A percentile compares a stretch with the other conserved stretches of the same genome.
Evolutionary conservation across 1,139 yeast genomes (phyloP).

Genomic region (Kodamaea derodonti): DNA sequence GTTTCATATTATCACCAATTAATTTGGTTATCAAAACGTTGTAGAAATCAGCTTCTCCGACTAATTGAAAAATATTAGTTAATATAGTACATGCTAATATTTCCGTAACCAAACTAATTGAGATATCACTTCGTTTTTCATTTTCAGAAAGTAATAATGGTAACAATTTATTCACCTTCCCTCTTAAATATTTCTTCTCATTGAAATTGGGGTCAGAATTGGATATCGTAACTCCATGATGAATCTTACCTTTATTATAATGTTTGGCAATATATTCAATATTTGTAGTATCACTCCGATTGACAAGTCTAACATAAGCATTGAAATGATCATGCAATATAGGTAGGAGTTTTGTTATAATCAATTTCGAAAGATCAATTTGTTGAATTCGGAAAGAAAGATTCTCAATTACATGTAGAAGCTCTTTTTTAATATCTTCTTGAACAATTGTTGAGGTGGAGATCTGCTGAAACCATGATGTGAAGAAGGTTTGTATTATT

Average conservation of each 20-base stretch:
- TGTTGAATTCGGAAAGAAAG: slow-evolving; percentile 26
- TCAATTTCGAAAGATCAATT: slow-evolving; percentile 53
- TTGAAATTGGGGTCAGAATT: slow-evolving; percentile 40
- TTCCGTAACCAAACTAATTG: slow-evolving; percentile 54
- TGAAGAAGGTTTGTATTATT: slow-evolving; percentile 58
- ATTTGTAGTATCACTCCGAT: background rate
- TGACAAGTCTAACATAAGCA: slow-evolving; percentile 41
- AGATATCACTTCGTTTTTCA: slow-evolving; percentile 52
- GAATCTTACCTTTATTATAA: slow-evolving; percentile 56
- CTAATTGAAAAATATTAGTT: slow-evolving; percentile 49
- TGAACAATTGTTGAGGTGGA: slow-evolving; percentile 51
- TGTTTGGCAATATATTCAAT: slow-evolving; percentile 52
- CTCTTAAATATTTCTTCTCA: slow-evolving; percentile 51
- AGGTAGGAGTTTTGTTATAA: slow-evolving; percentile 62
- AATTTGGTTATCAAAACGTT: slow-evolving; percentile 59
- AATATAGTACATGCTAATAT: slow-evolving; percentile 50
- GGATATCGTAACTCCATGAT: slow-evolving; percentile 52
- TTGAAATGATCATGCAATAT: slow-evolving; percentile 62
- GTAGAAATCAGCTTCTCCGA: slow-evolving; percentile 75
- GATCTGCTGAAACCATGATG: slow-evolving; percentile 58
- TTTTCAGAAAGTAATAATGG: slow-evolving; percentile 46
- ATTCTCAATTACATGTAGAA: slow-evolving; percentile 43
- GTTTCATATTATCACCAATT: slow-evolving; percentile 66
- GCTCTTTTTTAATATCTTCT: slow-evolving; percentile 45
- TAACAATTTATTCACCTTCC: slow-evolving; percentile 39